Base-by-base conservation (phyloP, 805 yeast species). In the Crinitomyces ghanaensis region DNA sequence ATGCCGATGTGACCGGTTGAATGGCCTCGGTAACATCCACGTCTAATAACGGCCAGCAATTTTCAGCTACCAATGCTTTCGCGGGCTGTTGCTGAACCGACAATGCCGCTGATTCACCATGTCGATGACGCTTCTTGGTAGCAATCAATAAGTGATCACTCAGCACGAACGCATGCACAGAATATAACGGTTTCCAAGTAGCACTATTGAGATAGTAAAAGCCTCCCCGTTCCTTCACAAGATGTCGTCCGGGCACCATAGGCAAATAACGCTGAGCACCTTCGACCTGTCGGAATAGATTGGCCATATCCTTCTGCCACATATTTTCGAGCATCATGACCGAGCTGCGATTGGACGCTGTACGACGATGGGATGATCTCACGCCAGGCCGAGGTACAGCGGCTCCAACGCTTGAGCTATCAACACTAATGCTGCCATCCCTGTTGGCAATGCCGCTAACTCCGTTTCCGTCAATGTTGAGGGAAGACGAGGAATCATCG, bases 201-300 rank as follows among this genome's bases (percentile, higher is more conserved):
- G 91, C 85, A 2, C 79, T 72, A 48, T 84, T 85, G 39, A 86
- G 59, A 54, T 85, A 95, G 37, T 69, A 72, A 95, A 95, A 86
- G 31, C 85, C 68, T 2, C 79, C 78, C 51, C 84, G 74, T 46
- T 85, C 91, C 6, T 74, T 69, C 13, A 83, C 58, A 2, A 85
- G 70, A 53, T 84, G 95, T 31, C 95, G 67, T 3, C 86, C 91
- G 0, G 86, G 83, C 5, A 70, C 53, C 1, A 81, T 72, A 14
- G 84, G 79, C 24, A 85, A 63, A 39, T 68, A 72, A 48, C 80
- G 80, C 45, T 81, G 86, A 1, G 93, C 85, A n/a, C 95, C 93
- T 42, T 86, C 95, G 11, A 86, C 93, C 41, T 79, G 83, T 44
- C 74, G 74, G 54, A 77, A 84, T 33, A 85, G 57, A 6, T 72